Evolutionary conservation across 768 basidiomycete species (phyloP).

Genomic region (Phlegmacium glaucopus): DNA sequence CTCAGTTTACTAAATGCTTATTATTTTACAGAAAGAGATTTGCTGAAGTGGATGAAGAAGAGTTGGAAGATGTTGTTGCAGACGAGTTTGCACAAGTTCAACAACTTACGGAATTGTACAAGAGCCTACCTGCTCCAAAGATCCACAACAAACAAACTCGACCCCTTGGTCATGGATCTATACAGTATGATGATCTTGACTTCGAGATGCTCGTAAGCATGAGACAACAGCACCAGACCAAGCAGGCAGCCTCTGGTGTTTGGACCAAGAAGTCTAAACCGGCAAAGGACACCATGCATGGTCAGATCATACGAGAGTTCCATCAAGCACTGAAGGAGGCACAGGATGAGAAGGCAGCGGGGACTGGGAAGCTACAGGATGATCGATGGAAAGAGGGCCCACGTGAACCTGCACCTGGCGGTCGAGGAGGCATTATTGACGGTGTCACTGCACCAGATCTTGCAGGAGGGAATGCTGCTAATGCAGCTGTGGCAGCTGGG

Average conservation of each 20-base stretch:
- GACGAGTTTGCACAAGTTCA: conserved; percentile 2
- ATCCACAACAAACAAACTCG: neutral
- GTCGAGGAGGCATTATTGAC: no score
- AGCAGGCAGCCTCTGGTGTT: conserved; percentile 13
- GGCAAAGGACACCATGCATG: no score
- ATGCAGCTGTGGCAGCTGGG: no score
- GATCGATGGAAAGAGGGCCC: no score
- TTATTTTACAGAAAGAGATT: conserved; percentile 1
- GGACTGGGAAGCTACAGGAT: no score
- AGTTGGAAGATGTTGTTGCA: neutral
- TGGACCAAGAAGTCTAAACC: conserved; percentile 1
- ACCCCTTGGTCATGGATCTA: neutral
- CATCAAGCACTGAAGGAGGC: no score
- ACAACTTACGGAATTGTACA: neutral
- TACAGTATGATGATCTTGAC: conserved; percentile 2
- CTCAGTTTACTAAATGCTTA: neutral
- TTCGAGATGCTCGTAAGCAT: conserved; percentile 5
- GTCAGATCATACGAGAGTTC: no score
- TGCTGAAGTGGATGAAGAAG: neutral
- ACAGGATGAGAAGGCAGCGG: no score
- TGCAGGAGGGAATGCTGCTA: no score
- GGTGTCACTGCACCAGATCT: no score
- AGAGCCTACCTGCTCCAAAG: neutral
- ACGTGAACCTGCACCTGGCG: no score
- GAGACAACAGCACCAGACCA: conserved; percentile 13